phyloP scores from a whole-genome alignment of 306 rosid species.

The Malus fusca region DNA sequence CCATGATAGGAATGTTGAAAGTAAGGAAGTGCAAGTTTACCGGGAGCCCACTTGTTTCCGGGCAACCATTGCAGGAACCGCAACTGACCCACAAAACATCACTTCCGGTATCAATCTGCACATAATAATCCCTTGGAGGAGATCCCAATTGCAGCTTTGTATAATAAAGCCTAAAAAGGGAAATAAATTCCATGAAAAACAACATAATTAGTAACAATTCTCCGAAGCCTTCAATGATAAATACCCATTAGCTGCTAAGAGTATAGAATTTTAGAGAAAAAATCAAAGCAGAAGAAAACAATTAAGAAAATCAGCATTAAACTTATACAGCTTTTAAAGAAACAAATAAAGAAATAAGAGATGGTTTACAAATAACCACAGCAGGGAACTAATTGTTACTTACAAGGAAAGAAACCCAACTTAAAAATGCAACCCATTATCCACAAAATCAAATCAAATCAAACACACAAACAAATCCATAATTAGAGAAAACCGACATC shows the following conservation, averaged over 20 bases:
- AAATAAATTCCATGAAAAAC: slow-evolving; percentile 5
- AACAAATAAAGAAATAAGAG: not conserved
- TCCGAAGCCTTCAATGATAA: not conserved
- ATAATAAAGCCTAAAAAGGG: slow-evolving; percentile 63
- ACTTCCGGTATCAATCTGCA: slow-evolving; percentile 98
- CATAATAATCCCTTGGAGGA: slow-evolving; percentile 79
- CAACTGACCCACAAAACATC: slow-evolving; percentile 96
- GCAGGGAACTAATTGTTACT: not conserved
- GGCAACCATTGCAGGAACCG: slow-evolving; percentile 84
- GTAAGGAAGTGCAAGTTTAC: slow-evolving; percentile 32
- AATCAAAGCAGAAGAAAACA: not conserved
- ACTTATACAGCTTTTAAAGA: not conserved
- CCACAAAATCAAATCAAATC: not conserved
- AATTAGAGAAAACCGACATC: slow-evolving; percentile 1
- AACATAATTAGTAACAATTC: not conserved
- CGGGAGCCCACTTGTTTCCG: slow-evolving; percentile 73
- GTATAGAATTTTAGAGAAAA: not conserved
- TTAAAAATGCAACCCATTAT: not conserved
- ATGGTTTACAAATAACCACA: not conserved
- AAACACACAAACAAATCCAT: not conserved
- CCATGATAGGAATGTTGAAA: not conserved
- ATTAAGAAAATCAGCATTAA: not conserved
- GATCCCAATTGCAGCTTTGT: slow-evolving; percentile 77
- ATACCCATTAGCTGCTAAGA: not conserved
- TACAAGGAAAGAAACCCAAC: not conserved